Percentiles rank a stretch among this genome's conserved stretches.
Evolutionary conservation across 2,329 filamentous ascomycete species (phyloP).

Genomic region (Xylariaceae sp.): DNA sequence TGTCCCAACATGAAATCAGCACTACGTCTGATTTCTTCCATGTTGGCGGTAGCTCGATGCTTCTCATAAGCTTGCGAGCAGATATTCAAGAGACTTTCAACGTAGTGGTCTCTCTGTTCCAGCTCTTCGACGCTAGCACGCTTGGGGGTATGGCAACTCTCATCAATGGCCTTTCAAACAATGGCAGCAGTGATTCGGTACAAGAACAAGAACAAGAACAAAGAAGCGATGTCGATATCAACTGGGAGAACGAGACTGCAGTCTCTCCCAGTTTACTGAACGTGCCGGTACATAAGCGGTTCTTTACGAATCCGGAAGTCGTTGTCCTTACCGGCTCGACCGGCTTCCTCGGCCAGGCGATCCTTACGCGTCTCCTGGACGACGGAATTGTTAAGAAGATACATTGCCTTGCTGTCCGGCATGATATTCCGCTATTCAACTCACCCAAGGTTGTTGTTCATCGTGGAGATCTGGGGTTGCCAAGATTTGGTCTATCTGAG

Average conservation of each 20-base stretch:
- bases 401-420: slow-evolving; percentile 42
- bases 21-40: slow-evolving; percentile 22
- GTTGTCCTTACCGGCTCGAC: slow-evolving; percentile 39
- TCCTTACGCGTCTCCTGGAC: slow-evolving; percentile 37
- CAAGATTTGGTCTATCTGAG: not conserved
- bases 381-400: slow-evolving; percentile 34
- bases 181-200: not conserved
- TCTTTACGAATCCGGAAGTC: slow-evolving; percentile 8
- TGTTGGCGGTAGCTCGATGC: slow-evolving; percentile 24
- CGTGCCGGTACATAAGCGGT: too few relatives aligned
- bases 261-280: not conserved
- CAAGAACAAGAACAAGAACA: not conserved
- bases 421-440: slow-evolving; percentile 27
- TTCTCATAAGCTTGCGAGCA: slow-evolving; percentile 14
- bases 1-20: slow-evolving; percentile 1
- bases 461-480: slow-evolving; percentile 33
- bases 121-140: slow-evolving; percentile 18
- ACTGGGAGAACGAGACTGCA: slow-evolving; percentile 40
- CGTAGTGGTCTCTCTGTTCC: slow-evolving; percentile 4
- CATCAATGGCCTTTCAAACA: slow-evolving; percentile 2
- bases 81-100: slow-evolving; percentile 10
- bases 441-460: slow-evolving; percentile 47
- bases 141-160: slow-evolving; percentile 19
- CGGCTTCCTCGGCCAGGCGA: slow-evolving; percentile 38
- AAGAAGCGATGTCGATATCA: not conserved